Base-by-base conservation (phyloP, 1,139 yeast species). In the Hansenula sp. region DNA sequence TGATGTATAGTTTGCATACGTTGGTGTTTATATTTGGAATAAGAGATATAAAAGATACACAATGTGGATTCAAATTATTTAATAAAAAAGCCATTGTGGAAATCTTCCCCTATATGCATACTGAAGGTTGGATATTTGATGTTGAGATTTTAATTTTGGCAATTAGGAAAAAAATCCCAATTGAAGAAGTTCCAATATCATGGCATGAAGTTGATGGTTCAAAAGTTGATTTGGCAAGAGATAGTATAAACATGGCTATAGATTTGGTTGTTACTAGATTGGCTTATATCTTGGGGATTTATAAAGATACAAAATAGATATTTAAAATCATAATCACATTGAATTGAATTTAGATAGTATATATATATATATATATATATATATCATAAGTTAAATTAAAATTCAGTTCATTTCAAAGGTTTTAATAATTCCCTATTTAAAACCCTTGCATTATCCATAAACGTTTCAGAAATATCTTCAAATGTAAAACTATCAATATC, bases 161-260 rank as follows among this genome's bases (percentile, higher is more conserved):
- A 2, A 77, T 79, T 53, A 71, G 87, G 49, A 90, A 88, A 61
- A 57, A 65, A 1, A 82, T 91, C 40, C 72, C 76, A 8, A 74
- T 91, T 44, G 67, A 67, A 41, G 99, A 93, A 66, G 78, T 90
- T 28, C 83, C 97, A 13, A 89, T 93, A 36, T 86, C 86, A 51
- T 93, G 99, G 99, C 96, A 90, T 63, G 99, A 93, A 66, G 93
- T 93, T 41, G 95, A 79, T 55, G 99, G 99, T 0, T 87, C 96
- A 38, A 93, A 93, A 66, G 85, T 93, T 62, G 96, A 85, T 59
- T 73, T 93, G 50, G 97, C 97, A 6, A 76, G 85, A 54, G 99
- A 93, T 65, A 84, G 95, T 45, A 79, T 93, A 47, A 81, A 77
- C 47, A 93, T 93, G 99, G 99, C 98, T n/a, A 77, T 88, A 43